Evolutionary conservation across 495 filamentous ascomycete species (phyloP), one percentile per base, ranked within the genome.

Genomic region (Hypoxylon rickii): DNA sequence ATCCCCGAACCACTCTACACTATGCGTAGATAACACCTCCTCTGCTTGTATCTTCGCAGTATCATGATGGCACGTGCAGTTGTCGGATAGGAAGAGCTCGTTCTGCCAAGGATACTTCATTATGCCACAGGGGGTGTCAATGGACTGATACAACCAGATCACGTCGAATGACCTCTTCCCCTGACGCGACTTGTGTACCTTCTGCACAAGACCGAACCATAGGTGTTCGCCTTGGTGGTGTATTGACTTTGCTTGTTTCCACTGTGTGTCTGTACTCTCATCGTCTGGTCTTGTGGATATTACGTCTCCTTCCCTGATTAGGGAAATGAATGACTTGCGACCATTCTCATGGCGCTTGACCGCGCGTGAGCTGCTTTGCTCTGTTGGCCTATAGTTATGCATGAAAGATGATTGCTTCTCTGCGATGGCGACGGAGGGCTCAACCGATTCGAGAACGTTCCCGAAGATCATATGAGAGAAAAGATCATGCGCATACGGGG

Each of bases 81-180:
- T 83, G 58, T 90, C 83, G 0, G 86, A 89, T 7, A 92, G 70
- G 63, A 92, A 92, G 0, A 92, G 68, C 64, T 92, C 89, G 51
- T 89, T 86, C 0, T 68, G 50, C 60, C 78, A 83, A 1, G 86
- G 87, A 61, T 91, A 92, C 13, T 75, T 72, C 71, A 83, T 82
- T 11, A 76, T 70, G 2, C 75, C 75, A 45, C 88, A 85, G 0
- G 79, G 81, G 2, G 88, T 92, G 24, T 92, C 86, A 2, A 76
- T 70, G 1, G 87, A 79, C 10, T 78, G 73, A 61, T 92, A 92
- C 0, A 91, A 62, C 89, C 89, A 92, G 2, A 86, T 76, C 3
- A 89, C 79, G 39, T 85, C 76, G 7, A 92, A 79, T 19, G 64
- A 64, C 12, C 57, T 67, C 16, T 58, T 41, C 0, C 76, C 74